phyloP scores from a whole-genome alignment of 1,284 basidiomycete species.

The Ganoderma lucidum region DNA sequence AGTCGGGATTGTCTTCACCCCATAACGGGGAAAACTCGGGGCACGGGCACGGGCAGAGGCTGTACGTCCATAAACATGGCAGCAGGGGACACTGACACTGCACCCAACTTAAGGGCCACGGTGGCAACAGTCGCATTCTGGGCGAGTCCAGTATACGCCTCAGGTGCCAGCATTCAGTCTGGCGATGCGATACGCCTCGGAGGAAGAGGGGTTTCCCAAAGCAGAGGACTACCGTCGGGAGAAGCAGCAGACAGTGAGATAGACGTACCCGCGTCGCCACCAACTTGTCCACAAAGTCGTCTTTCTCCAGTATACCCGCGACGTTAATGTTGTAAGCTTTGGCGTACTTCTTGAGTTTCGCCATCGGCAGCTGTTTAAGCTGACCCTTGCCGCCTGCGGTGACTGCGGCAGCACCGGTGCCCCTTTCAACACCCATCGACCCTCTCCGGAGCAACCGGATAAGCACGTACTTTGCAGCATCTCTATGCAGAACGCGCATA shows the following conservation, averaged over 20 bases:
- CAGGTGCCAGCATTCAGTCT: not conserved
- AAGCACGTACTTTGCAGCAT: conserved; percentile 64
- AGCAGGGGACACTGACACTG: no score
- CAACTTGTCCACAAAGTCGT: conserved; percentile 74
- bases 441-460: not conserved
- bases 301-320: conserved; percentile 75
- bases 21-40: no score
- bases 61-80: no score
- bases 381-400: conserved; percentile 68
- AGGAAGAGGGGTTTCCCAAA: not conserved
- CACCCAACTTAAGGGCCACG: no score
- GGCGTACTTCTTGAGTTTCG: conserved; percentile 72
- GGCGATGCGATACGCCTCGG: not conserved
- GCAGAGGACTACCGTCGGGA: not conserved
- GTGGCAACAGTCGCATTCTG: no score
- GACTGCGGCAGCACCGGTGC: conserved; percentile 50
- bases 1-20: no score
- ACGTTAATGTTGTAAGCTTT: conserved; percentile 72
- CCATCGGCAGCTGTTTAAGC: conserved; percentile 60
- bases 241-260: not conserved
- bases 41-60: no score
- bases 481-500: conserved; percentile 79
- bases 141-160: no score
- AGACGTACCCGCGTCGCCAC: conserved; percentile 61
- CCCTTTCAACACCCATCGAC: conserved; percentile 14